A percentile compares a stretch with the other conserved stretches of the same genome.
Evolutionary conservation across 805 yeast species (phyloP).

Genomic region (Sporopachydermia quercuum): DNA sequence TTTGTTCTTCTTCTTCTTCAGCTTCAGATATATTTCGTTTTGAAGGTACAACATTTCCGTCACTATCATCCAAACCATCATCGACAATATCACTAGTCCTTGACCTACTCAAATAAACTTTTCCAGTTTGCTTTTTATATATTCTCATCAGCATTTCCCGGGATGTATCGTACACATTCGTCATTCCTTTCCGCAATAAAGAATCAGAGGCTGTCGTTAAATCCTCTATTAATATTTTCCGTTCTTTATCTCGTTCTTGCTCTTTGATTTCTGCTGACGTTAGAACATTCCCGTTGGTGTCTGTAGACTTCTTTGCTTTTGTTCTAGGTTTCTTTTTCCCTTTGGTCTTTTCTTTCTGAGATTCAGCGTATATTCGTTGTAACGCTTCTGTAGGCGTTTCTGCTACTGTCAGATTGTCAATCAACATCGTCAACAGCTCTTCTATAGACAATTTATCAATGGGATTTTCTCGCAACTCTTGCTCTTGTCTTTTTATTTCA

Average conservation of each 20-base stretch:
- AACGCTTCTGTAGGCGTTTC: conserved; percentile 48
- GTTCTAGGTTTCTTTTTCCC: conserved; percentile 4
- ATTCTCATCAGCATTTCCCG: conserved; percentile 40
- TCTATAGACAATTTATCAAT: conserved; percentile 9
- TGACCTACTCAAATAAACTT: conserved; percentile 14
- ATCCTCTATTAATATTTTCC: conserved; percentile 18
- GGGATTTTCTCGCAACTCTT: conserved; percentile 5
- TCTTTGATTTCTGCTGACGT: too few species aligned
- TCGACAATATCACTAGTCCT: conserved; percentile 15
- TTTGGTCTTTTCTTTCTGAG: conserved; percentile 12
- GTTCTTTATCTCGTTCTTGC: conserved; percentile 7
- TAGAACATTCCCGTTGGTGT: too few species aligned
- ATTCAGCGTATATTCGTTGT: conserved; percentile 21
- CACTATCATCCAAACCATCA: too few species aligned
- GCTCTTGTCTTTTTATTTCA: conserved; percentile 13
- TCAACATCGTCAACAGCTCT: conserved; percentile 19
- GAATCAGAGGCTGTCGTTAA: conserved; percentile 36
- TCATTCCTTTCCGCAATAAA: conserved; percentile 26
- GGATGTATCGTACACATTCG: conserved; percentile 35
- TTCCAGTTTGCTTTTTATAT: conserved; percentile 29
- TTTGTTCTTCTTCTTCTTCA: conserved; percentile 7
- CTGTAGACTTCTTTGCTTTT: too few species aligned
- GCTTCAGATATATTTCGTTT: too few species aligned
- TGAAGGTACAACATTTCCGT: too few species aligned
- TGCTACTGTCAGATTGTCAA: conserved; percentile 35